A percentile compares a stretch with the other conserved stretches of the same genome.
phyloP scores from a whole-genome alignment of 768 basidiomycete genomes.

The Leccinum aurantiacum region DNA sequence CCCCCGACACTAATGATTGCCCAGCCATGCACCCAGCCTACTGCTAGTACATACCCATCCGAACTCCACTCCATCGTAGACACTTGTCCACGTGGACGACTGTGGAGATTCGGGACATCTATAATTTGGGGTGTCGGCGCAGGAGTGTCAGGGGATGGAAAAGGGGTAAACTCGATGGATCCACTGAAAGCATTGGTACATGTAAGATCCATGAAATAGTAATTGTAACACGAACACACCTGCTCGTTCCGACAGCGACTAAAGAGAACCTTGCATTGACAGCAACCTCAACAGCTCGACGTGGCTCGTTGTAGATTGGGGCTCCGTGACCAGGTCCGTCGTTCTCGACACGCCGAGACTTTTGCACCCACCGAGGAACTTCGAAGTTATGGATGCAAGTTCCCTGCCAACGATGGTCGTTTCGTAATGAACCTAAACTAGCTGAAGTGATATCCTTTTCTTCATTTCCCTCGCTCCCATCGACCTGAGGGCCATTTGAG shows the following conservation, averaged over 20 bases:
- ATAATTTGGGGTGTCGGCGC: conserved; percentile 61
- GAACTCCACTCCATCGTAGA: conserved; percentile 85
- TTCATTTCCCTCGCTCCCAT: conserved; percentile 8
- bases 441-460: conserved; percentile 6
- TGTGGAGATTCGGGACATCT: conserved; percentile 61
- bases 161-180: conserved; percentile 61
- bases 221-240: conserved; percentile 39
- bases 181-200: conserved; percentile 44
- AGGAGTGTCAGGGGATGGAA: conserved; percentile 62
- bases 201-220: neutral
- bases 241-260: conserved; percentile 73
- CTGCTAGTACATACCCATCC: conserved; percentile 93
- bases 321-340: conserved; percentile 35
- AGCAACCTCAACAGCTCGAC: conserved; percentile 61
- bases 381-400: conserved; percentile 78
- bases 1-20: conserved; percentile 89
- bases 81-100: conserved; percentile 59
- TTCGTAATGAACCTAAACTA: conserved; percentile 8
- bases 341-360: conserved; percentile 59
- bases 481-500: conserved; percentile 12
- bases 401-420: conserved; percentile 57
- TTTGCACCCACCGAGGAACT: conserved; percentile 77
- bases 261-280: conserved; percentile 82
- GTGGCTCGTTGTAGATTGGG: conserved; percentile 59
- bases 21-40: conserved; percentile 91